These are phyloP conservation scores for Aspergillus neotritici DNA, from an alignment of 2,329 filamentous ascomycete genomes.

Conservation along the genomic window DNA sequence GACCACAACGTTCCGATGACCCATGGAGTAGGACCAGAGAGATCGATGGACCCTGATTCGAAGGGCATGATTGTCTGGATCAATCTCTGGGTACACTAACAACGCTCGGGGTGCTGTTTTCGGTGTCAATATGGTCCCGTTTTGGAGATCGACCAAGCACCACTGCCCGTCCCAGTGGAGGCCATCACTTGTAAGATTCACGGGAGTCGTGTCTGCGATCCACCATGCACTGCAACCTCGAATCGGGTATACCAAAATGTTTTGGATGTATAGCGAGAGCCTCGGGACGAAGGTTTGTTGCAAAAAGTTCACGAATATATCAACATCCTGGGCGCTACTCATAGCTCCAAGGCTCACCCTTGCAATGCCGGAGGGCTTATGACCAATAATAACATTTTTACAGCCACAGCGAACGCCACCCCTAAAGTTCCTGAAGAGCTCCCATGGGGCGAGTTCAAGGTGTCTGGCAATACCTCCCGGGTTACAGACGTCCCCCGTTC, in stretches of 20 bases:
- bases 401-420: conserved; percentile 11
- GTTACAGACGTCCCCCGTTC: conserved; percentile 14
- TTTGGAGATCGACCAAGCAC: conserved; percentile 2
- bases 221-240: conserved; percentile 1
- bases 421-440: conserved; percentile 7
- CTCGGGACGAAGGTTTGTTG: neutral
- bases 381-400: conserved; percentile 5
- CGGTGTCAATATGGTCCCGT: neutral
- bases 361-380: conserved; percentile 8
- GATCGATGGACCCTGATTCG: conserved; percentile 2
- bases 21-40: neutral
- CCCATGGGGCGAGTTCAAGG: conserved; percentile 3
- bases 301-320: conserved; percentile 6
- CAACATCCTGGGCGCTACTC: conserved; percentile 8
- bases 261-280: neutral
- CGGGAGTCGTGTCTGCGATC: neutral
- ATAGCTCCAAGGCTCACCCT: conserved; percentile 13
- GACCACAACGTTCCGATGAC: too few relatives aligned
- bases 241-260: conserved; percentile 3
- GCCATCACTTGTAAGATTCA: neutral
- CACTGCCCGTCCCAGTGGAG: conserved; percentile 6
- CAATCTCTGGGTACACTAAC: conserved; percentile 3
- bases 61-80: neutral
- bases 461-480: conserved; percentile 11
- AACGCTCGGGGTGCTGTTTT: neutral